phyloP scores from a whole-genome alignment of 768 basidiomycete species.

The Pleurotus tuber-regium region DNA sequence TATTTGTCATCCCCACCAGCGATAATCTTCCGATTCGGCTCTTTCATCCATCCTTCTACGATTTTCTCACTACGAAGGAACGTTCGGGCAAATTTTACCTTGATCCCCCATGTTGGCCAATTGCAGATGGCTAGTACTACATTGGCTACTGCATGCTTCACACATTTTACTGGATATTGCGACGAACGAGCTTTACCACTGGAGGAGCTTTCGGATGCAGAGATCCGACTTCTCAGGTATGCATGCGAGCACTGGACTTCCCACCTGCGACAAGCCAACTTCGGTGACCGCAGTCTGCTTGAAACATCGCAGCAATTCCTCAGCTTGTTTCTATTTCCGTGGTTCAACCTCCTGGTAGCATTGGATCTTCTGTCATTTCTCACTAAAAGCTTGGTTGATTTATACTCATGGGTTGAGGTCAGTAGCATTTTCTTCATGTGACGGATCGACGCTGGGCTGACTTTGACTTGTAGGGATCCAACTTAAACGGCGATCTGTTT shows the following conservation, averaged over 20 bases:
- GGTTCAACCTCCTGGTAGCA: not conserved
- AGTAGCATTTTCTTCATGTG: too few species aligned
- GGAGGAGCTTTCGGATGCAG: not conserved
- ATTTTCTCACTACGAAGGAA: constrained; percentile 10
- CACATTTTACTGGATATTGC: not conserved
- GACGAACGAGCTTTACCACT: not conserved
- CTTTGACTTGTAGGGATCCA: too few species aligned
- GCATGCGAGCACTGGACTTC: constrained; percentile 9
- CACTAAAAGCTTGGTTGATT: not conserved
- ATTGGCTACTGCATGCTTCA: not conserved
- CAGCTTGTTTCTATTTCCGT: not conserved
- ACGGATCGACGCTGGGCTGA: too few species aligned
- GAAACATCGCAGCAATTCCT: not conserved
- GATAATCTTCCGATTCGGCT: constrained; percentile 8
- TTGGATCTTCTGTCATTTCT: not conserved
- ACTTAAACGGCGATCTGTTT: too few species aligned
- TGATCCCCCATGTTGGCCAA: not conserved
- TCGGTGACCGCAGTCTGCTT: not conserved
- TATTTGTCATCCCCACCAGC: constrained; percentile 1
- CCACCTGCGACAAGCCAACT: constrained; percentile 4
- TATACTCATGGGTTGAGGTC: not conserved
- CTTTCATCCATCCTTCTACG: constrained; percentile 12
- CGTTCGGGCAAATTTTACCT: constrained; percentile 6
- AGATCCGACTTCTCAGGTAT: not conserved
- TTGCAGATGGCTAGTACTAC: not conserved